phyloP scores from a whole-genome alignment of 169 alveolate species.

The Besnoitia besnoiti region DNA sequence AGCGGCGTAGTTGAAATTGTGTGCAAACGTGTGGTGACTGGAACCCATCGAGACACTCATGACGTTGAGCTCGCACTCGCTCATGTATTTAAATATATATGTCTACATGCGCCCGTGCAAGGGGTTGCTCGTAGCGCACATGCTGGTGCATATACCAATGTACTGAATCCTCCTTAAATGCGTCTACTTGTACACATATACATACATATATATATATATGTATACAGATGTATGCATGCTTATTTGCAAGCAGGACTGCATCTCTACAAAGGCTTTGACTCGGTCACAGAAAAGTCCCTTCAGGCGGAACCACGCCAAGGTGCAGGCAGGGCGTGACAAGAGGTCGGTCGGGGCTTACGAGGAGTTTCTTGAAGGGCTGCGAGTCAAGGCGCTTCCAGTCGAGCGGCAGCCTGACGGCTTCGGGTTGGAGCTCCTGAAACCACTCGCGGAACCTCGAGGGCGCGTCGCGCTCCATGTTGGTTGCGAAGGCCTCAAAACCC shows the following conservation, averaged over 20 bases:
- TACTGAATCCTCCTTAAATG: not conserved
- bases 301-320: not conserved
- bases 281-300: too few relatives aligned
- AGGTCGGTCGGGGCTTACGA: conserved; percentile 53
- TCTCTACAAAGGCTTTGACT: too few relatives aligned
- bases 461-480: conserved; percentile 94
- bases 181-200: not conserved
- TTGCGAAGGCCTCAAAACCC: conserved; percentile 90
- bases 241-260: too few relatives aligned
- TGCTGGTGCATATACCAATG: not conserved
- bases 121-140: too few relatives aligned
- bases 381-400: conserved; percentile 94
- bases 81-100: too few relatives aligned
- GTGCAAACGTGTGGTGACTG: not conserved
- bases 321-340: not conserved
- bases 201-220: not conserved
- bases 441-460: conserved; percentile 95
- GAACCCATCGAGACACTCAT: too few relatives aligned
- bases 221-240: not conserved
- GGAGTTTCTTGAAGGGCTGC: conserved; percentile 93
- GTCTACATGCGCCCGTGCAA: too few relatives aligned
- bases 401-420: conserved; percentile 93
- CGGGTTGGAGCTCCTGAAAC: conserved; percentile 96
- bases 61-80: too few relatives aligned
- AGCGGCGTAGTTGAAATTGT: not conserved